Conservation (phyloP, 371 early-diverging fungal species). For the Syncephalastrum racemosum region DNA sequence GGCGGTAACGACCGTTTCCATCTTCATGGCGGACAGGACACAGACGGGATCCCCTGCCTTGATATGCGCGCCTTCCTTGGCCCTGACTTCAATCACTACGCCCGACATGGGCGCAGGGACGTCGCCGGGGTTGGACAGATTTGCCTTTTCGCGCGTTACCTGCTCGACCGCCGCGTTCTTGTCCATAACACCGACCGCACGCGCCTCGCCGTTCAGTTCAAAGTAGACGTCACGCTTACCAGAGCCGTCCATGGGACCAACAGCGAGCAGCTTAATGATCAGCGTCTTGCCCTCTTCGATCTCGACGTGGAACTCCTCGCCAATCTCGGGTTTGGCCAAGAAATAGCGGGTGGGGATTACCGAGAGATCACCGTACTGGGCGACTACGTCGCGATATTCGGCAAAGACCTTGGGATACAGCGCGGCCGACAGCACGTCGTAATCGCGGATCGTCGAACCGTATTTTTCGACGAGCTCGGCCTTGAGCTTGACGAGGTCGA, state of each 20-base stretch:
- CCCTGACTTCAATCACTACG: conserved; percentile 88
- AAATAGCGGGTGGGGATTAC: conserved; percentile 90
- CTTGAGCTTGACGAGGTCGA: conserved; percentile 78
- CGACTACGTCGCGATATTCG: conserved; percentile 74
- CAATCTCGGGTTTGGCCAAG: conserved; percentile 80
- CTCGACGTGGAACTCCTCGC: conserved; percentile 86
- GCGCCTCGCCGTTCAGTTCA: conserved; percentile 91
- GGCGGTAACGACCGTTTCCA: conserved; percentile 92
- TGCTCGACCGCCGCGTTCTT: conserved; percentile 60
- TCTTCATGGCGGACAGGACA: conserved; percentile 95
- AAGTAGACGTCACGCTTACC: conserved; percentile 94
- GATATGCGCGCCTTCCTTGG: conserved; percentile 75
- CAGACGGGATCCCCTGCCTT: conserved; percentile 90
- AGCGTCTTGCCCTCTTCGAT: conserved; percentile 89
- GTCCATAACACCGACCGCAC: conserved; percentile 78
- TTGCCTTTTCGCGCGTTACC: conserved; percentile 76
- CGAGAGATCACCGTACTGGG: conserved; percentile 83
- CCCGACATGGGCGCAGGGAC: conserved; percentile 97
- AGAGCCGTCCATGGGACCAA: conserved; percentile 76
- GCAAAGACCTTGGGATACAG: conserved; percentile 94
- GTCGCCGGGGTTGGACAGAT: conserved; percentile 74
- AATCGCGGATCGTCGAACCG: conserved; percentile 69
- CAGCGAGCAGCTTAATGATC: conserved; percentile 86
- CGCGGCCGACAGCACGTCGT: conserved; percentile 83
- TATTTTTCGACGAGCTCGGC: conserved; percentile 73